Percentiles rank a stretch among this genome's conserved stretches.
Evolutionary conservation across 371 early-diverging fungal species (phyloP).

Genomic region (Mucor plumbeus): DNA sequence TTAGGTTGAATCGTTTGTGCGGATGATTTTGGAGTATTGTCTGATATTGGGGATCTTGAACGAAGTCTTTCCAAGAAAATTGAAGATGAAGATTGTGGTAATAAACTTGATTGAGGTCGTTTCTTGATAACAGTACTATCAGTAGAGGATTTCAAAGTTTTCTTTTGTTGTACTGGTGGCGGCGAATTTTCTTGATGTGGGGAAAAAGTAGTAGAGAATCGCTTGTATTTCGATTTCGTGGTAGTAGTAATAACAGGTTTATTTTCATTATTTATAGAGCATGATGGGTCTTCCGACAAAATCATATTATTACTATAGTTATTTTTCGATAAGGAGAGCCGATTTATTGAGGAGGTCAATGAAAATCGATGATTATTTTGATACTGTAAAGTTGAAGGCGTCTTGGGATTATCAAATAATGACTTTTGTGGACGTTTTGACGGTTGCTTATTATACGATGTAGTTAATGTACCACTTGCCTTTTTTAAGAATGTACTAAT

Average conservation of each 20-base stretch:
- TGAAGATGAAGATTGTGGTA: slow-evolving; percentile 21
- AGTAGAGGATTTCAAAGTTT: not conserved
- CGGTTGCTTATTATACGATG: not conserved
- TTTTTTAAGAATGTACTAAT: slow-evolving; percentile 31
- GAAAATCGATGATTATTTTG: slow-evolving; percentile 14
- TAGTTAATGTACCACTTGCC: slow-evolving; percentile 16
- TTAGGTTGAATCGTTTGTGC: not conserved
- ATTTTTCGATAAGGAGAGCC: slow-evolving; percentile 22
- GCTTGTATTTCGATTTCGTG: slow-evolving; percentile 4
- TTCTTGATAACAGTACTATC: not conserved
- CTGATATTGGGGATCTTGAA: not conserved
- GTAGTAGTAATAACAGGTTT: not conserved
- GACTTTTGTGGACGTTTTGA: not conserved
- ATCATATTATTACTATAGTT: not conserved
- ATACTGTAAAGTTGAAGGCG: not conserved
- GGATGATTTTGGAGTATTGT: not conserved
- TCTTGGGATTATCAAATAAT: too few relatives aligned
- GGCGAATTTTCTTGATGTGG: not conserved
- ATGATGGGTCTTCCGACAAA: not conserved
- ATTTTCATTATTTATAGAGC: not conserved
- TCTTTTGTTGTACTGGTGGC: not conserved
- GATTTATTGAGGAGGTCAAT: slow-evolving; percentile 19
- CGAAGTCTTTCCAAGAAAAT: slow-evolving; percentile 22
- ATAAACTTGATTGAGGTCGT: slow-evolving; percentile 18
- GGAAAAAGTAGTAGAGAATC: not conserved